phyloP scores from a whole-genome alignment of 768 basidiomycete species.

The Ramaria rubella region DNA sequence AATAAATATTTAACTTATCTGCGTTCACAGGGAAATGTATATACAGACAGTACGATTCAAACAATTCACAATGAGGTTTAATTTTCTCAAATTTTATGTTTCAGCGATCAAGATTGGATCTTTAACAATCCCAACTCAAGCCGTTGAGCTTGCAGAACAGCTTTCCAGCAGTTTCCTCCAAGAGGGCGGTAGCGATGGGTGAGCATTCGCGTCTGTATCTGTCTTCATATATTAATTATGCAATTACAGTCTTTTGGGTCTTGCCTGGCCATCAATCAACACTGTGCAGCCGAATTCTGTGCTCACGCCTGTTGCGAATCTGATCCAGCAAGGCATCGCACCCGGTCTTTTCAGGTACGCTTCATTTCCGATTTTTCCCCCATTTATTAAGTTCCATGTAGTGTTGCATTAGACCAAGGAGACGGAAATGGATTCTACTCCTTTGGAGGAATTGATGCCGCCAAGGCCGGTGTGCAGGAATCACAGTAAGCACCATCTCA shows the following conservation, averaged over 20 bases:
- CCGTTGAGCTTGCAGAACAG: constrained; percentile 32
- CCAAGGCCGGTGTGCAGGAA: constrained; percentile 13
- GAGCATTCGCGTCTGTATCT: no score
- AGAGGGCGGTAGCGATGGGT: constrained; percentile 30
- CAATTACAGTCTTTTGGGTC: constrained; percentile 25
- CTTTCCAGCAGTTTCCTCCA: constrained; percentile 29
- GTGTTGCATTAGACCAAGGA: constrained; percentile 31
- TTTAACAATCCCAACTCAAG: constrained; percentile 29
- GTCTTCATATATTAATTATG: background rate
- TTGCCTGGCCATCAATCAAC: constrained; percentile 34
- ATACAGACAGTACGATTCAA: constrained; percentile 17
- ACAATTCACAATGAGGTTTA: background rate
- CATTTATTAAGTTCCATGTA: background rate
- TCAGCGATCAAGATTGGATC: constrained; percentile 8
- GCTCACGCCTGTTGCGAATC: constrained; percentile 34
- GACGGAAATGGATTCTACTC: constrained; percentile 35
- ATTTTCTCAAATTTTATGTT: background rate
- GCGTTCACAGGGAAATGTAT: constrained; percentile 22
- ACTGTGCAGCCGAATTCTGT: constrained; percentile 30
- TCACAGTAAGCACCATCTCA: background rate
- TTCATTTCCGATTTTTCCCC: background rate
- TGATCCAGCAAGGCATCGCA: constrained; percentile 29
- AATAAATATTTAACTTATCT: background rate
- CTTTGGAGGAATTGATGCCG: constrained; percentile 32
- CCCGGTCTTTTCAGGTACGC: constrained; percentile 3